Evolutionary conservation across 805 yeast species (phyloP), one percentile per base, ranked within the genome.

Genomic region (Dipodascus geniculatus): DNA sequence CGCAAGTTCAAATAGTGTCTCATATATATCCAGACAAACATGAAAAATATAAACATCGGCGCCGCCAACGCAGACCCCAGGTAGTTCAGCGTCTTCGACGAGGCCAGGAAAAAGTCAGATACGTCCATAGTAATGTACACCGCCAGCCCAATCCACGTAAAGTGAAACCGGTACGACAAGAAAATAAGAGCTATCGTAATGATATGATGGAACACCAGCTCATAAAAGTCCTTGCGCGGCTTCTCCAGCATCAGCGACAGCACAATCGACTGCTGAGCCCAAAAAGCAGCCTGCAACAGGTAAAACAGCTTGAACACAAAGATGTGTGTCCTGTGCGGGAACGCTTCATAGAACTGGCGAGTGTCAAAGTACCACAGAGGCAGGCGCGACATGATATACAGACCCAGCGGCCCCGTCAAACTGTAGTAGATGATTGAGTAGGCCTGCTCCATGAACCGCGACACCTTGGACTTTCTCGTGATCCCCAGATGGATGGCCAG

Each of bases 121-220:
- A 89, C 77, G 69, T 93, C 99, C 99, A 93, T 93, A 22, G 98
- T 88, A 62, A 93, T 78, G 68, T 87, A 93, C 52, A 93, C 79
- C 17, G 85, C 86, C 35, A 93, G 68, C 3, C 99, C 99, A 78
- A 93, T 91, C 82, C 95, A 87, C 16, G 96, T 87, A 74, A 89
- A 93, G 69, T 93, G 96, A 76, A 93, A 93, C 60, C 90, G 80
- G 68, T 93, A 91, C 9, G 96, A 87, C 53, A 79, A 74, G 80
- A 85, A 83, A 62, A 93, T 89, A 61, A 93, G 78, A 2, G 88
- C 79, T 67, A 93, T 81, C 23, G 99, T 93, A 58, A 93, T 82
- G 57, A 93, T 78, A 68, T 93, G 99, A 69, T 93, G 99, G 68
- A 87, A 82, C 42, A 91, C 87, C 56, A 93, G 77, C 70, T 93